phyloP scores from a whole-genome alignment of 805 yeast genomes.

The Lachancea sp. region DNA sequence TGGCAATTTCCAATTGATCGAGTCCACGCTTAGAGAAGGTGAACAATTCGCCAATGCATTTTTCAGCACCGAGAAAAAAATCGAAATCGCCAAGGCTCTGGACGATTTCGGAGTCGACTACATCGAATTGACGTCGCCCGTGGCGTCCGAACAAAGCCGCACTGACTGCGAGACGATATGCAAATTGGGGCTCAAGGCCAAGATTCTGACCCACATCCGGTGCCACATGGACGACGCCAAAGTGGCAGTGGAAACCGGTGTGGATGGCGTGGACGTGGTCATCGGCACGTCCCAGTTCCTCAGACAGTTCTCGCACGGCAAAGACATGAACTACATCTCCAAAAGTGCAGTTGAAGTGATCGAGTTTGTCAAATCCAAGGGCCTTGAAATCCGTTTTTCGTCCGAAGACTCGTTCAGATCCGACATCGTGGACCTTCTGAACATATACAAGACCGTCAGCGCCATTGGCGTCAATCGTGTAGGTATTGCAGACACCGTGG shows the following conservation, averaged over 20 bases:
- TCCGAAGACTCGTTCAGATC: conserved; percentile 97
- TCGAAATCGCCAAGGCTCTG: conserved; percentile 92
- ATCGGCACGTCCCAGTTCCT: conserved; percentile 95
- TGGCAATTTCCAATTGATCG: conserved; percentile 80
- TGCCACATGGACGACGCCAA: conserved; percentile 99
- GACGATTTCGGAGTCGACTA: conserved; percentile 98
- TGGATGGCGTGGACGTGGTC: conserved; percentile 97
- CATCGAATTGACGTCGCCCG: conserved; percentile 97
- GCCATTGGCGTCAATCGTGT: conserved; percentile 97
- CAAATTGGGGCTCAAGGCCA: conserved; percentile 94
- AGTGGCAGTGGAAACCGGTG: conserved; percentile 96
- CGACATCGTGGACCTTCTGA: conserved; percentile 88
- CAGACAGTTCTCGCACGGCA: conserved; percentile 93
- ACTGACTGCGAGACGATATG: conserved; percentile 96
- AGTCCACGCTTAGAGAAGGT: conserved; percentile 95
- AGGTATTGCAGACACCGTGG: conserved; percentile 98
- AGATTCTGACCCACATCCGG: conserved; percentile 92
- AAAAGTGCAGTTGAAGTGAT: conserved; percentile 93
- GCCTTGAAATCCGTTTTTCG: conserved; percentile 92
- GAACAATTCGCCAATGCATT: conserved; percentile 98
- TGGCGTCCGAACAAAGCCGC: conserved; percentile 91
- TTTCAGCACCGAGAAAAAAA: conserved; percentile 88
- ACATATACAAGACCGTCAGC: conserved; percentile 93
- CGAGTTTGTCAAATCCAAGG: conserved; percentile 93
- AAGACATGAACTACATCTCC: conserved; percentile 97